Evolutionary conservation across 1,284 basidiomycete species (phyloP).

Genomic region (Crepidotus sp.): DNA sequence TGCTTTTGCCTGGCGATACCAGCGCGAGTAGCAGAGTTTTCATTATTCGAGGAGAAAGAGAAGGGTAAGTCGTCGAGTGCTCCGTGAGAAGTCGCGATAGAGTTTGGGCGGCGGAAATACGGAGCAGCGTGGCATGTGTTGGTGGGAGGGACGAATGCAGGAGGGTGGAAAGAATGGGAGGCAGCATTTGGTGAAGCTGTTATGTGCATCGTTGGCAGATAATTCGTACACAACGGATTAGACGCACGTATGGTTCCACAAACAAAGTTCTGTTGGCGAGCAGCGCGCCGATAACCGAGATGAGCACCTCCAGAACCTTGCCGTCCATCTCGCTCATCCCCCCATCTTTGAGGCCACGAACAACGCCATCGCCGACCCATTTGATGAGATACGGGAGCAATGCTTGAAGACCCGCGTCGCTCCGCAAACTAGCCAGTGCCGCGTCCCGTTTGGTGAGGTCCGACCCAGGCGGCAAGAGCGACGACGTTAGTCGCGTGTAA

Average conservation of each 20-base stretch:
- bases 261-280: conserved; percentile 85
- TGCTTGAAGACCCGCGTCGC: conserved; percentile 88
- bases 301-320: conserved; percentile 61
- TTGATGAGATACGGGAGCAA: conserved; percentile 93
- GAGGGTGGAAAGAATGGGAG: conserved; percentile 84
- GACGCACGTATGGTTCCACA: conserved; percentile 89
- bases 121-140: conserved; percentile 51
- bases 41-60: conserved; percentile 80
- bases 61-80: conserved; percentile 79
- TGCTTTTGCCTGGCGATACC: conserved; percentile 59
- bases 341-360: conserved; percentile 55
- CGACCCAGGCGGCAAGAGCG: conserved; percentile 60
- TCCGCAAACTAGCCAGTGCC: conserved; percentile 81
- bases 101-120: conserved; percentile 72
- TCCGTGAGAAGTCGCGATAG: conserved; percentile 72
- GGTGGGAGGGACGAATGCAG: conserved; percentile 75
- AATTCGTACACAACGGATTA: conserved; percentile 3
- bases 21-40: conserved; percentile 88
- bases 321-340: conserved; percentile 54
- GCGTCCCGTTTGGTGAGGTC: conserved; percentile 69
- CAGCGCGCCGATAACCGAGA: conserved; percentile 77
- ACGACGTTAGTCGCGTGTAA: conserved; percentile 85
- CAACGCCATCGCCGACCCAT: conserved; percentile 88
- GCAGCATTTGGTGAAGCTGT: conserved; percentile 92
- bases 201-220: conserved; percentile 4